Evolutionary conservation across 2,329 filamentous ascomycete species (phyloP).

Genomic region (Arthrobotrys entomopaga): DNA sequence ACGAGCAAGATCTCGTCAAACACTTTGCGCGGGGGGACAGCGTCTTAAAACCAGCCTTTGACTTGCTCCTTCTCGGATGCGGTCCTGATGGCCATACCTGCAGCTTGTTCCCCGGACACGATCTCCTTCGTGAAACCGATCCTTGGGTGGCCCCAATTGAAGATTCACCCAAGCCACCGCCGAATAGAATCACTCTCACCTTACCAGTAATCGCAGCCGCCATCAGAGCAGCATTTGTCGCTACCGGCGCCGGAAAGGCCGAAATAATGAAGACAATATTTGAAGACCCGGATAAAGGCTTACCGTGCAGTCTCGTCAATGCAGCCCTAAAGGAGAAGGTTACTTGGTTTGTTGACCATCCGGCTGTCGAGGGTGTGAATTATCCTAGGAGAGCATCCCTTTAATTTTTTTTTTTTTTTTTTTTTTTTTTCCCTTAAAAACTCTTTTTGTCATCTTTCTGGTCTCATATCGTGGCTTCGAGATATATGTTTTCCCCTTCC

Average conservation of each 20-base stretch:
- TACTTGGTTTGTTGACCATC: conserved; percentile 92
- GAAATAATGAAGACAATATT: conserved; percentile 93
- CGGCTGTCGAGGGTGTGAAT: conserved; percentile 83
- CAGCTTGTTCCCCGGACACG: conserved; percentile 91
- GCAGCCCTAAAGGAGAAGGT: conserved; percentile 82
- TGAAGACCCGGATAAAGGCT: conserved; percentile 69
- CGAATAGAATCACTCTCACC: conserved; percentile 88
- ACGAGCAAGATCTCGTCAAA: conserved; percentile 85
- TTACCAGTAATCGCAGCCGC: conserved; percentile 90
- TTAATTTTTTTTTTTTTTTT: conserved; percentile 60
- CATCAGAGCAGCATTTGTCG: conserved; percentile 87
- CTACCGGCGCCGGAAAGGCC: conserved; percentile 88
- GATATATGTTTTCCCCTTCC: background rate
- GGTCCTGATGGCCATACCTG: conserved; percentile 98
- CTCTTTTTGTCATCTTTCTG: background rate
- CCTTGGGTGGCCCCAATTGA: conserved; percentile 93
- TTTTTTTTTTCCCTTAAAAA: conserved; percentile 6
- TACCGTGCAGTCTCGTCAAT: conserved; percentile 91
- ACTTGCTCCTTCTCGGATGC: conserved; percentile 90
- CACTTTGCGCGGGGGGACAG: conserved; percentile 92
- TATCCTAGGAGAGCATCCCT: conserved; percentile 80
- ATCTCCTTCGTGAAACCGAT: conserved; percentile 82
- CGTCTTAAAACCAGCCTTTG: conserved; percentile 93
- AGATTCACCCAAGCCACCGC: conserved; percentile 93
- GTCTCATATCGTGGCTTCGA: background rate